Evolutionary conservation across 768 basidiomycete genomes (phyloP).

Genomic region (Brasilioporus rufonigricans): DNA sequence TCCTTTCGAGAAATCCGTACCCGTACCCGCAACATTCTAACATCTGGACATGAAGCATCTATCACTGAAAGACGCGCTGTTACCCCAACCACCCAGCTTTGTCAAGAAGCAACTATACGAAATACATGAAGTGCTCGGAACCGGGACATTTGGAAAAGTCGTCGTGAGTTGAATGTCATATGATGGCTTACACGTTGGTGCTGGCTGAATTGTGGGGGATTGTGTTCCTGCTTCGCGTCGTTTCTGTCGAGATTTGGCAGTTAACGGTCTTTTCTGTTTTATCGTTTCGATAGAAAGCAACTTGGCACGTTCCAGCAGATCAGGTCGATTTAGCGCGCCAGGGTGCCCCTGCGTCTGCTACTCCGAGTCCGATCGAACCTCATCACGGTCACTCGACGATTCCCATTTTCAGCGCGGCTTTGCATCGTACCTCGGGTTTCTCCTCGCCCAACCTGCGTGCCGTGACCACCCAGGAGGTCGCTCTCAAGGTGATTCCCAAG

Average conservation of each 20-base stretch:
- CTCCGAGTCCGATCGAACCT: conserved; percentile 18
- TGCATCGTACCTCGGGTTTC: conserved; percentile 18
- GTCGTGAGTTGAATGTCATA: conserved; percentile 46
- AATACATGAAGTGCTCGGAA: conserved; percentile 68
- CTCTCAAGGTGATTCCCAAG: conserved; percentile 90
- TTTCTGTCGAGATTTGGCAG: neutral
- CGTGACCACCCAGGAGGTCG: conserved; percentile 65
- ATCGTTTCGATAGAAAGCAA: conserved; percentile 50
- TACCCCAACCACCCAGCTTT: conserved; percentile 85
- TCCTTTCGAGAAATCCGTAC: neutral
- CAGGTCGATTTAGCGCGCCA: conserved; percentile 53
- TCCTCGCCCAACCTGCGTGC: conserved; percentile 27
- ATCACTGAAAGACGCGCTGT: conserved; percentile 53
- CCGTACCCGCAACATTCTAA: neutral
- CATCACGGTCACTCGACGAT: conserved; percentile 25
- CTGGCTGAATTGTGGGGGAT: conserved; percentile 1
- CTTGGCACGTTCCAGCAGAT: conserved; percentile 72
- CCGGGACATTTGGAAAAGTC: conserved; percentile 90
- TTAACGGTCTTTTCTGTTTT: conserved; percentile 1
- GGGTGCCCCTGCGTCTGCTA: conserved; percentile 49
- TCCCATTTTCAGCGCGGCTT: conserved; percentile 28
- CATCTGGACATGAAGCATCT: conserved; percentile 30
- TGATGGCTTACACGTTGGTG: neutral
- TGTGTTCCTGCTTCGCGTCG: conserved; percentile 1
- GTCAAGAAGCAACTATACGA: conserved; percentile 83